phyloP scores from a whole-genome alignment of 164 flowering plant genomes.

The Vitis vinifera region ASM3070453v1 NC_081823.1:1375501-1376000 shows the following conservation, averaged over 20 bases:
- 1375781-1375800: not conserved
- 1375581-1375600: too few relatives aligned
- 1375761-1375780: not conserved
- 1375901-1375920: not conserved
- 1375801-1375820: not conserved
- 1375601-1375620: too few relatives aligned
- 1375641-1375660: constrained; percentile 1
- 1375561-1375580: too few relatives aligned
- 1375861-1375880: not conserved
- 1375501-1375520: too few relatives aligned
- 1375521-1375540: too few relatives aligned
- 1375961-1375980: not conserved
- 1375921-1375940: not conserved
- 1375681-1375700: constrained; percentile 3
- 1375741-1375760: not conserved
- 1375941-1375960: not conserved
- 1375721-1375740: not conserved
- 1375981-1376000: not conserved
- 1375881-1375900: not conserved
- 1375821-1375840: not conserved
- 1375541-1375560: too few relatives aligned
- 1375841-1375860: not conserved
- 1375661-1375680: not conserved
- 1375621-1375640: not conserved
- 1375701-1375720: not conserved